A percentile compares a stretch with the other conserved stretches of the same genome.
These are phyloP conservation scores for Candida maltosa DNA, from an alignment of 805 yeast genomes.

Conservation along the genomic window DNA sequence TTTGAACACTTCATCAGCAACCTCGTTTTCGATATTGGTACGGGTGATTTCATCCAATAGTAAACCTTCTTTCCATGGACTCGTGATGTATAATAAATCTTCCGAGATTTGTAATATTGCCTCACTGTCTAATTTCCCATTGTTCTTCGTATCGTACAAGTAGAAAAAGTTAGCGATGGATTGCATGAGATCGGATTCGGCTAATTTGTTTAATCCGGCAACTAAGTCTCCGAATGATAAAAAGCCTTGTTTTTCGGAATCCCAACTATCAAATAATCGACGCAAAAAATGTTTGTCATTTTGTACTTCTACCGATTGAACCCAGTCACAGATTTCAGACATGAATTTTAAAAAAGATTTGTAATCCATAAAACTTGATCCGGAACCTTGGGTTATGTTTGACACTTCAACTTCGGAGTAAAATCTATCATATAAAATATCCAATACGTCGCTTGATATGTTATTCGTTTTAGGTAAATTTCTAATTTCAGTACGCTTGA, in stretches of 20 bases:
- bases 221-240: constrained; percentile 69
- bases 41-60: constrained; percentile 64
- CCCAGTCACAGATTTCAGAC: constrained; percentile 81
- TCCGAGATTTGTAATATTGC: constrained; percentile 83
- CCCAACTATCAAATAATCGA: constrained; percentile 72
- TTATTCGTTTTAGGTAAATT: constrained; percentile 74
- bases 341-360: constrained; percentile 70
- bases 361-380: constrained; percentile 69
- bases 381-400: constrained; percentile 45
- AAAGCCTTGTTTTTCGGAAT: constrained; percentile 48
- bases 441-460: constrained; percentile 53
- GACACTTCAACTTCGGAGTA: constrained; percentile 72
- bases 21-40: constrained; percentile 58
- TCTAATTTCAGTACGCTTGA: constrained; percentile 86
- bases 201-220: constrained; percentile 66
- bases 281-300: constrained; percentile 29
- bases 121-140: constrained; percentile 68
- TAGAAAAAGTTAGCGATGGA: constrained; percentile 75
- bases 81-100: constrained; percentile 75
- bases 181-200: constrained; percentile 73
- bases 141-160: constrained; percentile 60
- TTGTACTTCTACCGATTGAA: constrained; percentile 16
- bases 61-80: constrained; percentile 79
- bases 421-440: constrained; percentile 80
- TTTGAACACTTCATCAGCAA: constrained; percentile 59